Conservation (phyloP, 345 rosid genomes). For the Luvunga scandens region DNA sequence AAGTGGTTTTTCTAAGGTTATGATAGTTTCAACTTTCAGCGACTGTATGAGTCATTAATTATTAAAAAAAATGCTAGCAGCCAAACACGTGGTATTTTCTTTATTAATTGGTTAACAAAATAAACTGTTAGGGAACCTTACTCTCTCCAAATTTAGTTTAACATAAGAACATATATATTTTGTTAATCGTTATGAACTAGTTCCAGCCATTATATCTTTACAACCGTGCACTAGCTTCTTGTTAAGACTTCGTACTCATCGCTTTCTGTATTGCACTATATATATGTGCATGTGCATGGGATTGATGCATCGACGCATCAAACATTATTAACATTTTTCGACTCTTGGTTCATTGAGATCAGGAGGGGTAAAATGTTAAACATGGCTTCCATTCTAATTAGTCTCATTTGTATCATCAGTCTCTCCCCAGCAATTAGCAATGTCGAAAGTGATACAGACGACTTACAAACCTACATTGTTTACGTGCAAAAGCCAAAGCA, state of each 20-base stretch:
- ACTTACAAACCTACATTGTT: background rate
- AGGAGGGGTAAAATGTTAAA: background rate
- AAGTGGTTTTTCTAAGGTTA: too few species aligned
- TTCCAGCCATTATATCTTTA: background rate
- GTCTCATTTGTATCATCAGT: background rate
- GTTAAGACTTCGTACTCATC: background rate
- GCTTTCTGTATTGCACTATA: background rate
- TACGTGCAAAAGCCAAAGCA: background rate
- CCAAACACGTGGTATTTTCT: too few species aligned
- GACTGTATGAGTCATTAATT: too few species aligned
- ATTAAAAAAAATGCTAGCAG: too few species aligned
- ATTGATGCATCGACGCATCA: too few species aligned
- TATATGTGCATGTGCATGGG: too few species aligned
- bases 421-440: background rate
- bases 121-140: background rate
- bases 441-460: background rate
- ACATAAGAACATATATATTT: background rate
- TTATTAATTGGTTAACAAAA: too few species aligned
- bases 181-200: background rate
- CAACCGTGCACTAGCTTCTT: background rate
- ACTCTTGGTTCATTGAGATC: too few species aligned
- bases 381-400: background rate
- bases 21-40: too few species aligned
- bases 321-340: too few species aligned
- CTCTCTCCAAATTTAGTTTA: background rate